These are phyloP conservation scores for Ceratorhiza oryzae-sativae DNA, from an alignment of 1,284 basidiomycete species.

Conservation along the genomic window DNA sequence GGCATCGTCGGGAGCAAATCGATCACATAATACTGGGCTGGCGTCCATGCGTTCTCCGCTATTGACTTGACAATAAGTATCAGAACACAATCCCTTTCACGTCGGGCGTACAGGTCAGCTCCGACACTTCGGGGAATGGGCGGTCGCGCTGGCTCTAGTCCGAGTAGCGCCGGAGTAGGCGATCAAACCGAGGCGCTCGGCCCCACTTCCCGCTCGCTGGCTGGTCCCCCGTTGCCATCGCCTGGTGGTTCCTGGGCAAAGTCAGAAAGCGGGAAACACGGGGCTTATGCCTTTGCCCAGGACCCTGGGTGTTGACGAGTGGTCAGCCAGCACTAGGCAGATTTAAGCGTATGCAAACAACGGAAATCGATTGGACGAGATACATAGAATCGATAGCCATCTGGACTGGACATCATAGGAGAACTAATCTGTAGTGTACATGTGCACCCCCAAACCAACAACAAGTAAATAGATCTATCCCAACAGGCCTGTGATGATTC, in stretches of 20 bases:
- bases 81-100: background rate
- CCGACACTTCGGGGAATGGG: background rate
- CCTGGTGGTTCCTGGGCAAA: background rate
- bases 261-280: background rate
- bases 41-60: background rate
- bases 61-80: background rate
- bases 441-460: conserved; percentile 8
- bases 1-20: no score
- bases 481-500: conserved; percentile 3
- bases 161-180: background rate
- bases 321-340: conserved; percentile 12
- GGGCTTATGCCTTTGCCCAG: background rate
- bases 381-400: conserved; percentile 30
- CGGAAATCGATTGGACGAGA: conserved; percentile 24
- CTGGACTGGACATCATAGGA: conserved; percentile 16
- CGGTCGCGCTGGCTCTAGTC: background rate
- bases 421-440: conserved; percentile 22
- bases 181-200: background rate
- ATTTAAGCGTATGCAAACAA: background rate
- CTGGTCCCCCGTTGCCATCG: background rate
- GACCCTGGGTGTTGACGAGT: conserved; percentile 8
- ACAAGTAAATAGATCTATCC: conserved; percentile 38
- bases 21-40: no score
- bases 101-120: background rate
- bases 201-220: background rate